Conservation (phyloP, 371 early-diverging fungal genomes). For the Mucor velutinosus region DNA sequence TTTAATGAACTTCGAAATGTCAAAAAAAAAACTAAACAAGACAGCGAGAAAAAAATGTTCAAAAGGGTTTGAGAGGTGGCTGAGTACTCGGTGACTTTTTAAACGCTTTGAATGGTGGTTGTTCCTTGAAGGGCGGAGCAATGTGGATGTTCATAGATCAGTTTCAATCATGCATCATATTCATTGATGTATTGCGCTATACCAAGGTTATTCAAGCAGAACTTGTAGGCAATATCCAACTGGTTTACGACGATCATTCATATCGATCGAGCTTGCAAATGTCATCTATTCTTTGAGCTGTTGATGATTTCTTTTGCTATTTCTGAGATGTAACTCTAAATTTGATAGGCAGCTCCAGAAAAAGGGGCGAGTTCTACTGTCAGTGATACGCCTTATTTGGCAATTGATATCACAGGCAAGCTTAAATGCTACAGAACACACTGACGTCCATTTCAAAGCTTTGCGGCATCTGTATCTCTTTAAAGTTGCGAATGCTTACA, state of each 20-base stretch:
- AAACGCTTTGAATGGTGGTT: neutral
- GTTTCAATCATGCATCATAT: neutral
- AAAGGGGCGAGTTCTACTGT: neutral
- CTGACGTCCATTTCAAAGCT: neutral
- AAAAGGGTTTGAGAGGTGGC: conserved; percentile 6
- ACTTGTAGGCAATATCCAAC: too few species aligned
- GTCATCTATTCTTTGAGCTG: neutral
- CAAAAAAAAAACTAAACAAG: neutral
- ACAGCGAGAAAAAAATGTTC: neutral
- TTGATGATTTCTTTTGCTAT: neutral
- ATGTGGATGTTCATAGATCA: neutral
- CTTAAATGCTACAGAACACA: neutral
- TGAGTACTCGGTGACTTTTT: conserved; percentile 2
- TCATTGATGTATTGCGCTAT: too few species aligned
- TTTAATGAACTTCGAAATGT: conserved; percentile 7
- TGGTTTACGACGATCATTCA: neutral
- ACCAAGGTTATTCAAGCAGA: too few species aligned
- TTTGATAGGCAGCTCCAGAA: too few species aligned
- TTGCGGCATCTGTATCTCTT: neutral
- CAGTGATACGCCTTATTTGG: neutral
- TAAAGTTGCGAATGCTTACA: too few species aligned
- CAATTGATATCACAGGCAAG: neutral
- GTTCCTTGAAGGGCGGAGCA: neutral
- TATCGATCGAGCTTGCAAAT: neutral
- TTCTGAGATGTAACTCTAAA: neutral